Evolutionary conservation across 2,329 filamentous ascomycete species (phyloP), one percentile per base, ranked within the genome.

Genomic region (Venturia carpophila): DNA sequence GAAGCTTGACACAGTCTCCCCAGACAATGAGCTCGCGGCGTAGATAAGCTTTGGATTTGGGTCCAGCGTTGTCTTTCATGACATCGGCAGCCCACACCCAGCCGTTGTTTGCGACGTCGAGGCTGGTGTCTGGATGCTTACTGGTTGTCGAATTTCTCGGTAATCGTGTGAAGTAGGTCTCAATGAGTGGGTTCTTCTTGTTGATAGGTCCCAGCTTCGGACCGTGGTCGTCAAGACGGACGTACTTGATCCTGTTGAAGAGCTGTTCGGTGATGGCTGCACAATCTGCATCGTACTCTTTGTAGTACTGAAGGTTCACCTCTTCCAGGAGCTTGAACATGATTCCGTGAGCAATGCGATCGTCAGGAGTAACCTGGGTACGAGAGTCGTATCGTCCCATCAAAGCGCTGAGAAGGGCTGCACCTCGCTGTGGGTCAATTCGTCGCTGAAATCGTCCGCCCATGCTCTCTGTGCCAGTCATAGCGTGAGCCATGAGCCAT

Each of bases 11-110:
- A 74, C 95, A 99, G 74, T 99, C 94, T 17, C 93, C 92, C 94
- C 94, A 99, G 39, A 97, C 90, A 69, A 99, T 97, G 67, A 99
- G 91, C 75, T 99, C 92, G 69, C 94, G 86, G 63, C 91, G 86
- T n/a, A 99, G 83, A 72, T 99, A 99, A n/a, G 93, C 92, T 65
- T 88, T 87, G 10, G 93, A 96, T 60, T 90, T 82, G 0, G 92
- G 89, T 0, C 95, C 95, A 39, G 94, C 94, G 72, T 97, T 94
- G 78, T 99, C 94, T 55, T 91, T 83, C 76, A 97, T 84, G 1
- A 94, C 93, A 77, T 97, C 95, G 6, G 93, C 93, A 66, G 91
- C 93, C 94, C 94, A 99, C 10, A 99, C 92, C 94, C 94, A 99
- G 55, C 94, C 94, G 73, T 99, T 99, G 77, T 97, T 97, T 49